phyloP scores from a whole-genome alignment of 148 eudicot species.

The Chenopodium suecicum region DNA sequence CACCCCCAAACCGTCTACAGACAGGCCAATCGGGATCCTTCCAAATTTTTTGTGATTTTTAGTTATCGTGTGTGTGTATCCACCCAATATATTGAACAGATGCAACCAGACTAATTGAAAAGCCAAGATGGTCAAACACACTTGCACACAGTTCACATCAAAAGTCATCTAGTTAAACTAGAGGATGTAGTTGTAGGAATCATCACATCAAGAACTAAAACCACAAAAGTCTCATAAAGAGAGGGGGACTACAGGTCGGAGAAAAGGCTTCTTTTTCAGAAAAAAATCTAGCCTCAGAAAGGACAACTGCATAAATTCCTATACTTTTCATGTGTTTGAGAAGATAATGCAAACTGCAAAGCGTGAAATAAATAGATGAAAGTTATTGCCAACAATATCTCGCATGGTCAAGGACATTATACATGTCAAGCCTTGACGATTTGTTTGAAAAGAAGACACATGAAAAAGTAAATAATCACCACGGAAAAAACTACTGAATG shows the following conservation, averaged over 20 bases:
- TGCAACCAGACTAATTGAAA: neutral
- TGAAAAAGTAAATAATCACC: neutral
- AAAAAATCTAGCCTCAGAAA: neutral
- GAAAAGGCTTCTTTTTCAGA: neutral
- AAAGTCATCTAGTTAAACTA: neutral
- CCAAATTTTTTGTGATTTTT: neutral
- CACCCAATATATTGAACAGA: neutral
- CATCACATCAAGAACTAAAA: neutral
- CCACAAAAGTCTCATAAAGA: neutral
- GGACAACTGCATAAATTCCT: conserved; percentile 4
- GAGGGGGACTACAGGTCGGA: neutral
- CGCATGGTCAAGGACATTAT: neutral
- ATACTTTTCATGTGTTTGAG: conserved; percentile 17
- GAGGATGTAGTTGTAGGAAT: neutral
- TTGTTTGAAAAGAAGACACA: neutral
- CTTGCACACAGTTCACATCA: neutral
- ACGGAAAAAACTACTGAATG: neutral
- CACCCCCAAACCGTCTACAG: neutral
- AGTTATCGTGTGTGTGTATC: conserved; percentile 4
- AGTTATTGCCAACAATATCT: conserved; percentile 6
- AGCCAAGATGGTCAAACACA: neutral
- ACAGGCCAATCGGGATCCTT: neutral
- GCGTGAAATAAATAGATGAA: neutral
- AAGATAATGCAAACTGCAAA: neutral
- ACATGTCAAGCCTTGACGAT: neutral